Conservation (phyloP, 768 basidiomycete genomes). For the Pholiota conissans region DNA sequence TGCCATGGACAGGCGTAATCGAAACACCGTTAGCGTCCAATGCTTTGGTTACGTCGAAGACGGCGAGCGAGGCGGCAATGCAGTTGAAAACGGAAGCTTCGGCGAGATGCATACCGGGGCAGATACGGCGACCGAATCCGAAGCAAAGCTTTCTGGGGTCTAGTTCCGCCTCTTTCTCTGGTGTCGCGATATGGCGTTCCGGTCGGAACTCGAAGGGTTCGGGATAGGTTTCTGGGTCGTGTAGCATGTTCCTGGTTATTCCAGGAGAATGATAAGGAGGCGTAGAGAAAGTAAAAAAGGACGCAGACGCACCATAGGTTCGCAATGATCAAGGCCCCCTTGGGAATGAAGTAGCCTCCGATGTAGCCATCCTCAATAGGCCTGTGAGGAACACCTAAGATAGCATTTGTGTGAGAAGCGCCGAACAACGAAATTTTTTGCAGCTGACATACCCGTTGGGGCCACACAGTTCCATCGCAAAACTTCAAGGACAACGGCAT, state of each 20-base stretch:
- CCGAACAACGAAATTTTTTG: not conserved
- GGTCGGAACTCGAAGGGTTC: slow-evolving; percentile 52
- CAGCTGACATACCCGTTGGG: slow-evolving; percentile 36
- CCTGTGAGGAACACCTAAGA: slow-evolving; percentile 44
- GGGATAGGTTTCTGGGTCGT: slow-evolving; percentile 48
- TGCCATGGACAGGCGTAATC: slow-evolving; percentile 43
- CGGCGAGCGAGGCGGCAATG: slow-evolving; percentile 44
- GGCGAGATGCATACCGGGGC: slow-evolving; percentile 51
- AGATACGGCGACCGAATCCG: slow-evolving; percentile 48
- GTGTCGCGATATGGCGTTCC: slow-evolving; percentile 37
- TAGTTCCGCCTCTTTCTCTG: slow-evolving; percentile 29
- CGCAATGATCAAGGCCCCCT: slow-evolving; percentile 42
- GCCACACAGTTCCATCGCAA: slow-evolving; percentile 50
- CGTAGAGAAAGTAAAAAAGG: not conserved
- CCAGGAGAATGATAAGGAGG: not conserved
- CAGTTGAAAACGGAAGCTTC: slow-evolving; percentile 49
- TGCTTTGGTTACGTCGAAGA: slow-evolving; percentile 46
- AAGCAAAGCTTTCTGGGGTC: slow-evolving; percentile 45
- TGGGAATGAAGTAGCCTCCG: slow-evolving; percentile 48
- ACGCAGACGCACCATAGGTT: slow-evolving; percentile 43
- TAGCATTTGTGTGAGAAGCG: not conserved
- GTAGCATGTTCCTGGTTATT: slow-evolving; percentile 49
- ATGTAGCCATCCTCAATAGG: slow-evolving; percentile 44
- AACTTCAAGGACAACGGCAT: slow-evolving; percentile 45
- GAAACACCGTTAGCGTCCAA: slow-evolving; percentile 42